These are phyloP conservation scores for Diaporthe aspalathi DNA, from an alignment of 2,329 filamentous ascomycete species.

Conservation along the genomic window DNA sequence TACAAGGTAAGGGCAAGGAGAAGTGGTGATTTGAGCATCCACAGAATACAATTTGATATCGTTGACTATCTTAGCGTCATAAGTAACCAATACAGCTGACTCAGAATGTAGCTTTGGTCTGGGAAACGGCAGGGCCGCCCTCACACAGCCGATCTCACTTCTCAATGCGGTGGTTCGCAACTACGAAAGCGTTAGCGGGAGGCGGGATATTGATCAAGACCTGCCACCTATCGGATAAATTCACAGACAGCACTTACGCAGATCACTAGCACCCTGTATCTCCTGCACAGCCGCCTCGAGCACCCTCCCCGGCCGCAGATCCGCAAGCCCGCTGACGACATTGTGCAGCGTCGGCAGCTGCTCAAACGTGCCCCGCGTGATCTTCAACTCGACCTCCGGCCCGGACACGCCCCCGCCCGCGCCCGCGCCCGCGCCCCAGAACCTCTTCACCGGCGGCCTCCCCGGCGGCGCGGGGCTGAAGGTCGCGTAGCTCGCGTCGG, in stretches of 20 bases:
- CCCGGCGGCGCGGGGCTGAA: conserved; percentile 4
- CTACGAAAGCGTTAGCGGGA: not conserved
- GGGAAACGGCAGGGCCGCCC: too few relatives aligned
- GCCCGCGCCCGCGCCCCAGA: not conserved
- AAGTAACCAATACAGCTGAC: not conserved
- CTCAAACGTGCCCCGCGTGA: conserved; percentile 9
- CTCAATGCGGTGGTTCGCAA: conserved; percentile 17
- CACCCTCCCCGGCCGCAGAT: conserved; percentile 1
- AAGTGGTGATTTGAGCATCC: not conserved
- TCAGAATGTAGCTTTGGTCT: not conserved
- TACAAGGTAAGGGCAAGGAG: not conserved
- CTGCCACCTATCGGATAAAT: not conserved
- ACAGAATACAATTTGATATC: not conserved
- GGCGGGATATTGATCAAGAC: not conserved
- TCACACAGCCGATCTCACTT: not conserved
- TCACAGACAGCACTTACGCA: not conserved
- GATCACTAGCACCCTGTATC: not conserved
- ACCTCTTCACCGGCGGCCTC: not conserved
- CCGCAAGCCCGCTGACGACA: conserved; percentile 6
- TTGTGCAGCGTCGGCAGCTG: conserved; percentile 22
- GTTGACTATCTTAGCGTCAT: too few relatives aligned
- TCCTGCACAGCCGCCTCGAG: conserved; percentile 16
- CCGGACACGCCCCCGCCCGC: not conserved
- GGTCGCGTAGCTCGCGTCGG: conserved; percentile 15
- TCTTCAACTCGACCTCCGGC: conserved; percentile 1